Conservation (phyloP, 2,329 filamentous ascomycete species). For the Metarhizium brunneum region DNA sequence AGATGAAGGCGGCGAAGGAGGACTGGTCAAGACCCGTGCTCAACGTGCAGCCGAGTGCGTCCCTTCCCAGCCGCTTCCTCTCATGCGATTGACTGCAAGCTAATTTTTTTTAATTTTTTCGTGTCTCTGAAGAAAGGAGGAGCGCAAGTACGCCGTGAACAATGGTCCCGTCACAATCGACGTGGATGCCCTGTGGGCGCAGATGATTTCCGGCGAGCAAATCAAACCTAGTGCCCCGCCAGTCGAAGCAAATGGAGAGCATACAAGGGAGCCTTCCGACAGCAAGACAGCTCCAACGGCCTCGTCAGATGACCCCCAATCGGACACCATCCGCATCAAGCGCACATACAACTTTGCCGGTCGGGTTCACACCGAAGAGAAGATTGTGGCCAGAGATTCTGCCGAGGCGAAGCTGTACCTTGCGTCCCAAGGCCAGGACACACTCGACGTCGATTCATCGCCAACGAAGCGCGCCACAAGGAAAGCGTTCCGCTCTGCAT, state of each 20-base stretch:
- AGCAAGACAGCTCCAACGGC: neutral
- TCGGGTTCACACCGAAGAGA: conserved; percentile 62
- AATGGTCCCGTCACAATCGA: conserved; percentile 58
- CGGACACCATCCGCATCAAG: conserved; percentile 51
- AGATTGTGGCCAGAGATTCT: conserved; percentile 54
- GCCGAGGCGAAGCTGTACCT: conserved; percentile 58
- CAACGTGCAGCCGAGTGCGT: conserved; percentile 57
- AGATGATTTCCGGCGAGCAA: conserved; percentile 44
- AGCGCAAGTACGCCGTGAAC: conserved; percentile 41
- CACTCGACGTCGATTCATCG: conserved; percentile 16
- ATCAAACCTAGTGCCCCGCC: neutral
- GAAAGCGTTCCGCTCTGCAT: conserved; percentile 51
- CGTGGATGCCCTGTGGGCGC: conserved; percentile 61
- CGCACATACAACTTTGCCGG: conserved; percentile 69
- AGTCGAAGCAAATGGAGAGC: conserved; percentile 3
- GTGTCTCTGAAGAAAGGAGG: conserved; percentile 37
- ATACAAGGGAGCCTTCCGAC: conserved; percentile 17
- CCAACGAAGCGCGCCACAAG: conserved; percentile 36
- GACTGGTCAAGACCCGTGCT: conserved; percentile 62
- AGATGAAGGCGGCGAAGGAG: conserved; percentile 50
- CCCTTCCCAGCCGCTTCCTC: neutral
- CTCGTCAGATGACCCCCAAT: neutral
- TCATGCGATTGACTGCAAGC: neutral
- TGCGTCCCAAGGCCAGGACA: conserved; percentile 34
- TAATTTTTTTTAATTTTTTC: conserved; percentile 4